Evolutionary conservation across 202 grass and related monocot genomes (phyloP).

Genomic region (Zoysia matrella): DNA sequence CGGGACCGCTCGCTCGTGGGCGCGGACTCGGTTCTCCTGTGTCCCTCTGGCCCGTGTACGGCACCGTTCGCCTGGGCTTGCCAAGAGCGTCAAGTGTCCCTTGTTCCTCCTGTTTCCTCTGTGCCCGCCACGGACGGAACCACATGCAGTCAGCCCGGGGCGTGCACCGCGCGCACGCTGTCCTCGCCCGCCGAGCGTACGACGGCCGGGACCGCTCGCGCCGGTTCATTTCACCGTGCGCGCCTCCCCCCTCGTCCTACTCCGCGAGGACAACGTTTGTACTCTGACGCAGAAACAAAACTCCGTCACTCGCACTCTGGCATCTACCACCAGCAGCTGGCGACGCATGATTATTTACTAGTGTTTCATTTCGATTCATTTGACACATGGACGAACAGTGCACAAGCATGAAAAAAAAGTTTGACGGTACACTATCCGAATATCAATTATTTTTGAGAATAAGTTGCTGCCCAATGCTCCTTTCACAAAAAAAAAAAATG

Average conservation of each 20-base stretch:
- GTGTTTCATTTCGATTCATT: neutral
- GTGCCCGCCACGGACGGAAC: no score
- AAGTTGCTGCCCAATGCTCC: neutral
- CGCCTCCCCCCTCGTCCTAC: no score
- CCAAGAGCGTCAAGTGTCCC: no score
- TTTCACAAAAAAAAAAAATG: neutral
- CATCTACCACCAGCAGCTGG: neutral
- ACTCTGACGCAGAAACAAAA: no score
- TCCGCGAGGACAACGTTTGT: no score
- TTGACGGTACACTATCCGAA: neutral
- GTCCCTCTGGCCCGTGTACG: no score
- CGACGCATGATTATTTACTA: neutral
- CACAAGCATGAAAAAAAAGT: neutral
- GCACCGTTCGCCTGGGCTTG: neutral
- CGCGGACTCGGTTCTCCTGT: no score
- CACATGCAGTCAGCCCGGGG: no score
- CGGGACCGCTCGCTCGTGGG: no score
- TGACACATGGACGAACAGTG: slow-evolving; percentile 11
- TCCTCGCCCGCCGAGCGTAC: no score
- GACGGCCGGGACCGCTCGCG: neutral
- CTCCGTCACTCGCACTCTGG: neutral
- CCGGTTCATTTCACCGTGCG: neutral
- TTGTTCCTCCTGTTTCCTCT: neutral
- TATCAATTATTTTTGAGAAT: neutral
- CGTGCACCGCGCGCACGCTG: no score